Percentiles rank a stretch among this genome's conserved stretches.
phyloP scores from a whole-genome alignment of 257 asterid genomes.

The Catharanthus roseus region DNA sequence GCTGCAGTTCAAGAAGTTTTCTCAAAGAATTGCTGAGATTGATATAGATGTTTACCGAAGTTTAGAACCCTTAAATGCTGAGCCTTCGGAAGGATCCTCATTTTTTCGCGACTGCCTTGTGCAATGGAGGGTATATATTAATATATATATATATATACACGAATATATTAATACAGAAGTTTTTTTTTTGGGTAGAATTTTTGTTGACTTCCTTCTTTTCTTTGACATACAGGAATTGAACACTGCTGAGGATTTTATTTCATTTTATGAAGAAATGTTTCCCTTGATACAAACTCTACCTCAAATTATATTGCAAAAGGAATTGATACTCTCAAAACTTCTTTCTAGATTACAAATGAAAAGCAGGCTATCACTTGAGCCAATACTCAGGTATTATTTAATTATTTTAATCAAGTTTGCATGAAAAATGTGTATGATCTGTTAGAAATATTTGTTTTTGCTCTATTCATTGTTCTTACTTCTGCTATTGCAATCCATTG shows the following conservation, averaged over 20 bases:
- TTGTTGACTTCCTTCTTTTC: slow-evolving; percentile 3
- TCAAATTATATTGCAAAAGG: slow-evolving; percentile 80
- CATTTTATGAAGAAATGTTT: slow-evolving; percentile 73
- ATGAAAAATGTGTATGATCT: background rate
- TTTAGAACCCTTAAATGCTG: slow-evolving; percentile 52
- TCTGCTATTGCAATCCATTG: background rate
- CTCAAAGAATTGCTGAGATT: slow-evolving; percentile 58
- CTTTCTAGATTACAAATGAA: slow-evolving; percentile 58
- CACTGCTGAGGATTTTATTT: slow-evolving; percentile 86
- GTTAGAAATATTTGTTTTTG: background rate
- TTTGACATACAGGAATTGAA: slow-evolving; percentile 64
- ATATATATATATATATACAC: too few relatives aligned
- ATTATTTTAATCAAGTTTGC: background rate
- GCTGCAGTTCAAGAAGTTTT: slow-evolving; percentile 64
- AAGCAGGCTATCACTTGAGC: slow-evolving; percentile 72
- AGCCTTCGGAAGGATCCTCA: slow-evolving; percentile 69
- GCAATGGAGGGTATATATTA: slow-evolving; percentile 55
- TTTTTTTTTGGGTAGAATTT: background rate
- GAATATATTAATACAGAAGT: too few relatives aligned
- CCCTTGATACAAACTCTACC: slow-evolving; percentile 90
- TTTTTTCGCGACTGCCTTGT: slow-evolving; percentile 74
- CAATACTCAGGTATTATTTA: slow-evolving; percentile 62
- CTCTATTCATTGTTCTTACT: background rate
- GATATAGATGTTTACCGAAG: slow-evolving; percentile 70
- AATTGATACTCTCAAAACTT: slow-evolving; percentile 50